Conservation (phyloP, 371 early-diverging fungal species). For the Dichotomocladium elegans region DNA sequence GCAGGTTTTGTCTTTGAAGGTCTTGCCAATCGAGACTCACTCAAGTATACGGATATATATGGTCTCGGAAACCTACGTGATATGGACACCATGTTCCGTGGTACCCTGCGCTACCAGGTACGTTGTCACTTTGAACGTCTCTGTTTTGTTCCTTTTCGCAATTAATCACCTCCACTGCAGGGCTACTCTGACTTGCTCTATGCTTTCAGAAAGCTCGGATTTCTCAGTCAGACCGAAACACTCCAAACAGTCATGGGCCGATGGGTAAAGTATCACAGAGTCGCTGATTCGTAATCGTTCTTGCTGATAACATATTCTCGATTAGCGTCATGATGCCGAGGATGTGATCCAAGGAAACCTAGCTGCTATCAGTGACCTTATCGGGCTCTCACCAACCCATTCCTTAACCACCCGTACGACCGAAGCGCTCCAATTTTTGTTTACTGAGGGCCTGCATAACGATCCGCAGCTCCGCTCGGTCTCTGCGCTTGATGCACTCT, state of each 20-base stretch:
- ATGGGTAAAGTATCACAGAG: constrained; percentile 38
- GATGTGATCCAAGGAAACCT: not conserved
- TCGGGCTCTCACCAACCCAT: too few relatives aligned
- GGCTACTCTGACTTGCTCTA: constrained; percentile 64
- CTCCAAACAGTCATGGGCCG: constrained; percentile 20
- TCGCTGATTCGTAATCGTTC: not conserved
- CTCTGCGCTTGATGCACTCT: constrained; percentile 71
- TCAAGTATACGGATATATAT: constrained; percentile 65
- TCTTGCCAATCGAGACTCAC: constrained; percentile 79
- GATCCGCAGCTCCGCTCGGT: not conserved
- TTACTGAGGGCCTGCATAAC: constrained; percentile 1
- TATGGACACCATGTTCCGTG: constrained; percentile 82
- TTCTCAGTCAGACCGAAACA: constrained; percentile 37
- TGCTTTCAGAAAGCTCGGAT: constrained; percentile 57
- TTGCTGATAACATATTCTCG: not conserved
- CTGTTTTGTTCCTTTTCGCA: not conserved
- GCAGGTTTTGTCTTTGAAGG: constrained; percentile 85
- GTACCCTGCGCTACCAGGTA: constrained; percentile 77
- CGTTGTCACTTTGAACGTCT: not conserved
- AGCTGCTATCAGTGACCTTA: too few relatives aligned
- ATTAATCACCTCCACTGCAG: too few relatives aligned
- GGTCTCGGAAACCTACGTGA: constrained; percentile 61
- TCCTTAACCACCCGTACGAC: too few relatives aligned
- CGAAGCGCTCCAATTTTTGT: constrained; percentile 31
- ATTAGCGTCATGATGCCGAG: not conserved